Base-by-base conservation (phyloP, 306 rosid species). In the Inga leiocalycina region DNA sequence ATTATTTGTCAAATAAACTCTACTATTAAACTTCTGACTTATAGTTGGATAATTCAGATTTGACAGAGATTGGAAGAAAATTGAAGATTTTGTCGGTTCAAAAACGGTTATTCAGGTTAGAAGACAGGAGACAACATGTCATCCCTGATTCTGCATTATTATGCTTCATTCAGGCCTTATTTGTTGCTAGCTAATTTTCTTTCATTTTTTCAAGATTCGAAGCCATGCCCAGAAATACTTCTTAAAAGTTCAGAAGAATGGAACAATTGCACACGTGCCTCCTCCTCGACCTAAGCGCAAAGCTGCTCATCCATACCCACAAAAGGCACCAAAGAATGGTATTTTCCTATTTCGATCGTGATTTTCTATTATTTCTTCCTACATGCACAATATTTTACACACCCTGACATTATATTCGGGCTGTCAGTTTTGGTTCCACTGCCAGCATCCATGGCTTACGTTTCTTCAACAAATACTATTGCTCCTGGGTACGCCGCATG, bases 261-360 rank as follows among this genome's bases (percentile, higher is more conserved):
- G 97, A 72, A 87, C 97, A 10, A 49, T 86, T 2, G 98, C 97
- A 14, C 98, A 94, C 79, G 98, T 94, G 46, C 98, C 98, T 90
- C 98, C 98, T 70, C 98, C 98, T 0, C 94, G 97, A 52, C 98
- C 98, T 16, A 94, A 94, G 91, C 97, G 97, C 85, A 94, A 91
- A 89, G 97, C 98, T 54, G 44, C 97, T 74, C 97, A 93, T 89
- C 98, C 98, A 81, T 94, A 94, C 71, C 98, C 98, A 1, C 98
- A 94, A 80, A 94, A 91, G 84, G 98, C 97, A 37, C 87, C 98
- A 39, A 94, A 93, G 92, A 93, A 86, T 85, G 97, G 97, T 94
- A 74, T 72, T 88, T 27, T 22, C 14, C 17, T 72, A 87, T 71
- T 70, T 77, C 79, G 39, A 81, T 69, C 52, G 70, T 51, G 34